Base-by-base conservation (phyloP, 2,329 filamentous ascomycete genomes). In the Claviceps pazoutovae region DNA sequence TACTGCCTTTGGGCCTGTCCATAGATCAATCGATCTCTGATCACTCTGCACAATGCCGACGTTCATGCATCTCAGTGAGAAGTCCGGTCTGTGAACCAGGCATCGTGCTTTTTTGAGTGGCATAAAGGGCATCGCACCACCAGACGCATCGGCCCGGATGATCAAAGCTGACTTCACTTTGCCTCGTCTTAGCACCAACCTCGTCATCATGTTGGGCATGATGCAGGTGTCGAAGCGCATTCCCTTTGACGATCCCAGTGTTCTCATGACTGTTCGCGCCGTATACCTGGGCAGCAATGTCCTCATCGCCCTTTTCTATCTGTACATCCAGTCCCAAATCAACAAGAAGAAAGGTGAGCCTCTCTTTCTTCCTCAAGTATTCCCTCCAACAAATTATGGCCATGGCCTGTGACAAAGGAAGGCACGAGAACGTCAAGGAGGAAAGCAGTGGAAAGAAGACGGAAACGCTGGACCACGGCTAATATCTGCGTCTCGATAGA, bases 221-320 rank as follows among this genome's bases (percentile, higher is more conserved):
- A 96, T 97, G 88, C 91, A 96, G 78, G 86, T 95, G 56, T 86
- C 89, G 62, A 97, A 97, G 80, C 88, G 84, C 71, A 83, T 98
- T 56, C 88, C 90, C 48, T 95, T 97, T 64, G 91, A 97, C 34
- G 84, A 97, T 65, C 88, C 78, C 45, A 68, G 71, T 46, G 73
- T 78, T 19, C 75, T 81, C 59, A 80, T 77, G 65, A 61, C 69
- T 36, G 74, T 77, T 60, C 78, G 78, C 60, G 75, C 69, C 46
- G 60, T 74, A 56, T 82, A 81, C 64, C 62, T 76, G 37, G 65
- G 68, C 54, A 80, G 77, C 74, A 82, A 98, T 70, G 57, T 95
- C 58, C 78, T 97, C 70, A 97, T 98, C 64, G 75, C 84, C 58
- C 74, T 74, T 54, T 72, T 98, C 65, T 95, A 95, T 74, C 72